A percentile compares a stretch with the other conserved stretches of the same genome.
phyloP scores from a whole-genome alignment of 176 grass and related monocot genomes.

The Triticum monococcum region DNA sequence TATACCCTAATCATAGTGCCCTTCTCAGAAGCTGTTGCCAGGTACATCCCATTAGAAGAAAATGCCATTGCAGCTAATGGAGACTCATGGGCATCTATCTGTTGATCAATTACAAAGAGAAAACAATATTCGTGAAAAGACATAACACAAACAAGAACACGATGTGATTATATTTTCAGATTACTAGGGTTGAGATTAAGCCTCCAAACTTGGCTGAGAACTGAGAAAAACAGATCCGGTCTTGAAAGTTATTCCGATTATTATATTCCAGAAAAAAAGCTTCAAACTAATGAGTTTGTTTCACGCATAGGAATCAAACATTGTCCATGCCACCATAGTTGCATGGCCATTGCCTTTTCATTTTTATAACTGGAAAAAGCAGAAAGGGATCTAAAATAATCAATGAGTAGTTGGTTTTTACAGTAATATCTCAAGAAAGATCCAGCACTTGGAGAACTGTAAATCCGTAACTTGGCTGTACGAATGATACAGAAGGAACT shows the following conservation, averaged over 20 bases:
- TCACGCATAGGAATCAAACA: neutral
- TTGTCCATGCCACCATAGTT: neutral
- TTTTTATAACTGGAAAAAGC: no score
- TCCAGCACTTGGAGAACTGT: neutral
- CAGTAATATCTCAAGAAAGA: neutral
- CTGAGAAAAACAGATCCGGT: neutral
- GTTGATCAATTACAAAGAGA: slow-evolving; percentile 29
- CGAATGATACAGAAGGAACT: neutral
- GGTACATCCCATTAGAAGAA: slow-evolving; percentile 76
- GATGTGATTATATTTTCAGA: neutral
- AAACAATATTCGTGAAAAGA: neutral
- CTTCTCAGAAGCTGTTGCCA: slow-evolving; percentile 92
- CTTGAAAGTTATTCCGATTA: neutral
- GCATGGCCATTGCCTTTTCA: neutral
- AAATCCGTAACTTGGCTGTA: neutral
- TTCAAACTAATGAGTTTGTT: no score
- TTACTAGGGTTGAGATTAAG: neutral
- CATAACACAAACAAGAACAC: no score
- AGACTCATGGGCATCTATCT: slow-evolving; percentile 94
- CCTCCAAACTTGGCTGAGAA: slow-evolving; percentile 5
- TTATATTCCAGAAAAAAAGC: neutral
- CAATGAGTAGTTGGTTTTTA: neutral
- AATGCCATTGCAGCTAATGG: slow-evolving; percentile 78
- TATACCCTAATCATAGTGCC: slow-evolving; percentile 92
- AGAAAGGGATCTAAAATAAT: neutral